Evolutionary conservation across 495 filamentous ascomycete species (phyloP), one percentile per base, ranked within the genome.

Genomic region (Articulospora tetracladia): DNA sequence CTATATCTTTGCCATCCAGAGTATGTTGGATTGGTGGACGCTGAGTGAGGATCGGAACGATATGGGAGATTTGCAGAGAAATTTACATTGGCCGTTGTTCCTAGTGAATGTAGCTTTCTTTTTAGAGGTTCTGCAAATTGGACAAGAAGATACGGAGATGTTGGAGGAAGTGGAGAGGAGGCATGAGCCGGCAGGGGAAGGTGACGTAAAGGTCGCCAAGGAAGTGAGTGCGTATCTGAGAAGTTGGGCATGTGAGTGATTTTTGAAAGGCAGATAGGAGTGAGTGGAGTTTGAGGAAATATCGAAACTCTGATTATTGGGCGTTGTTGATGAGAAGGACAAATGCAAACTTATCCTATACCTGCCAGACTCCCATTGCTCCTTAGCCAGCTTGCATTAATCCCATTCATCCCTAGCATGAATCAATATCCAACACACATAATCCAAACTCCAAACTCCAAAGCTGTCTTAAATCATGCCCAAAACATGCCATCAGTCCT

Each of bases 11-110:
- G 46, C 44, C 1, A 23, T 59, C 15, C 46, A 50, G 28, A 32
- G 24, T 13, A 52, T 59, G 56, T n/a, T 59, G 44, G 46, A 50
- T 28, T 59, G 56, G 56, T 59, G 56, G 56, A 59, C 56, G 11
- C 24, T 59, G 17, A 32, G 24, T 3, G 56, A 59, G 23, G 56
- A 59, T 36, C 23, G 56, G 44, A 59, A 59, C 24, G 56, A 59
- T 36, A 50, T 59, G 56, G 56, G 48, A 1, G 46, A 52, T 59
- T 51, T 59, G 46, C 56, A 59, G 46, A 32, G 25, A 25, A 59
- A 59, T 36, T 34, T 59, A 3, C 56, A 59, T 24, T 59, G 56
- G 56, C 56, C 56, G 15, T 2, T 59, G 7, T 50, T 59, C 17
- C 36, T 59, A 46, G 26, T 59, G 4, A 59, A 59, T 59, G 44